Evolutionary conservation across 257 asterid species (phyloP), one percentile per base, ranked within the genome.

Genomic region (Nicotiana paniculata): DNA sequence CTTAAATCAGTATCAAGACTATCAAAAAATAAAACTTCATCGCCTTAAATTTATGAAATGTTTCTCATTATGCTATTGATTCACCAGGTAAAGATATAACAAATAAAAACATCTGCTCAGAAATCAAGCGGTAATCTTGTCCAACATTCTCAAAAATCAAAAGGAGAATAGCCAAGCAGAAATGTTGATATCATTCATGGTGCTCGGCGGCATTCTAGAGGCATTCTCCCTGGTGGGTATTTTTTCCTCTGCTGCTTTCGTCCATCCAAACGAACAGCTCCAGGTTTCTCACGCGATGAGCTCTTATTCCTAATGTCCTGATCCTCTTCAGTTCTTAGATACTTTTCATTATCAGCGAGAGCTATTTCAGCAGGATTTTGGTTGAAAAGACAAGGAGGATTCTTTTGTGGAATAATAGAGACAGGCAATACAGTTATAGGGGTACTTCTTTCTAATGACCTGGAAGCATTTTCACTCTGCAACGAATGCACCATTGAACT

Each of bases 321-420:
- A 80, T 89, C 95, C 81, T 80, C 86, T 5, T 86, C 87, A 63
- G 84, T 68, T 55, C 90, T 81, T 0, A 92, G 92, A 84, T 59
- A 93, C 54, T 90, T 90, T 77, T 88, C 85, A 58, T 91, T 88
- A 37, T 85, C 89, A 9, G 90, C 93, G n/a, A 82, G 4, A 85
- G 89, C 88, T 80, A 94, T 90, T 24, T 96, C 98, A 57, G 91
- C 93, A 11, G 99, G 99, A 85, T 92, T 95, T 57, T 83, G 82
- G 79, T 95, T 93, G 15, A 85, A 86, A 18, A 57, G 33, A 28
- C 90, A 64, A 7, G 51, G 24, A 10, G 37, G 18, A 54, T 70
- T 80, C 5, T 81, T 81, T 16, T 48, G 43, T 5, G 69, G 35
- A 51, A 55, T 24, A 16, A 8, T 39, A 18, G 39, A 85, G 32